These are phyloP conservation scores for Biscogniauxia mediterranea DNA, from an alignment of 2,329 filamentous ascomycete species.

Conservation along the genomic window DNA sequence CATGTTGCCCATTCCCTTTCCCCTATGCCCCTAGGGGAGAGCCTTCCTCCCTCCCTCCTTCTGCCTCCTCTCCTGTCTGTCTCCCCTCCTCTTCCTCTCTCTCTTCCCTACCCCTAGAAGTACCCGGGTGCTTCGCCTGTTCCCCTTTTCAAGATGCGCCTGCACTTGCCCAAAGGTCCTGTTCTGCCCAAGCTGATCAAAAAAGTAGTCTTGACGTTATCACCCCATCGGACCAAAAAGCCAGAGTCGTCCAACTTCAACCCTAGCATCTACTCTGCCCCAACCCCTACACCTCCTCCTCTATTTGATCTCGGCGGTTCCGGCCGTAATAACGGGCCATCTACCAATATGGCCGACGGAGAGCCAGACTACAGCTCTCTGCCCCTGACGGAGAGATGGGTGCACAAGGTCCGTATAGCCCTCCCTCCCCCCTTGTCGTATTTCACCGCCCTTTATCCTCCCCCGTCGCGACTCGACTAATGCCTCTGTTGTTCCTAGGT, in stretches of 20 bases:
- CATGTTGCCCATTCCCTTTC: too few species aligned
- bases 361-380: conserved; percentile 82
- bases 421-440: background rate
- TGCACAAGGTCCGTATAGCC: conserved; percentile 65
- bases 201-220: conserved; percentile 23
- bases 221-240: conserved; percentile 14
- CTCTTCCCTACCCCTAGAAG: background rate
- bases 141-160: conserved; percentile 17
- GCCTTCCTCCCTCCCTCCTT: too few species aligned
- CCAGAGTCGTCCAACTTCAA: conserved; percentile 6
- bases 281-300: conserved; percentile 4
- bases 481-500: conserved; percentile 46
- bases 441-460: background rate
- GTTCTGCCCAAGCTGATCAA: conserved; percentile 25
- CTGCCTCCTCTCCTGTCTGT: too few species aligned
- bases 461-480: conserved; percentile 7
- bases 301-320: background rate
- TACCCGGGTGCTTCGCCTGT: background rate
- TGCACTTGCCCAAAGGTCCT: conserved; percentile 12
- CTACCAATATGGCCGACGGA: conserved; percentile 67
- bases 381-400: conserved; percentile 75
- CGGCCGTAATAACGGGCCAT: conserved; percentile 4
- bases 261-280: conserved; percentile 3
- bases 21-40: too few species aligned
- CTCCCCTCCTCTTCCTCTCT: too few species aligned